Evolutionary conservation across 441 rosid genomes (phyloP), one percentile per base, ranked within the genome.

Genomic region (Pelargonium fulgidum): DNA sequence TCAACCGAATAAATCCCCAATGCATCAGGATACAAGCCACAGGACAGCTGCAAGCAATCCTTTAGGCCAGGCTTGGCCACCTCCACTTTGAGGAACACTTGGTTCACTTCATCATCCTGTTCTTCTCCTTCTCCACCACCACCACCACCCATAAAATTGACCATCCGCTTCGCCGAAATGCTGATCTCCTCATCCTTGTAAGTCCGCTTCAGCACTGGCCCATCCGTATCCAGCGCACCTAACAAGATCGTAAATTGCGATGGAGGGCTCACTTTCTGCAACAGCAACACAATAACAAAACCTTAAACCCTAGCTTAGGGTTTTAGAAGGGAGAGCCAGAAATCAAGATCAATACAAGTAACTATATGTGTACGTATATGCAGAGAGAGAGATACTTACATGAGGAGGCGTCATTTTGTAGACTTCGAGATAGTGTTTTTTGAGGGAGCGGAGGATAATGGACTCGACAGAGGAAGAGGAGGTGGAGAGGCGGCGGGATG

Each of bases 371-470:
- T 24, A 24, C 26, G 26, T 24, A 24, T 24, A 24, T 24, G 26
- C 26, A 2, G 26, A 24, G 26, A 24, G 26, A 24, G 26, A 24
- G 26, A 24, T 24, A 24, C 74, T 72, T 80, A 93, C 98, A 9
- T 96, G 98, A 69, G 98, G 98, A 81, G 96, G 96, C 29, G 84
- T 87, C 98, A 89, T 89, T 74, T 84, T 89, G 76, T 94, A 83
- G 73, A 86, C 85, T 80, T 93, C 92, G 1, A 81, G 78, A 79
- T 85, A 89, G 84, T 93, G 97, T 13, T 93, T 96, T 80, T 83
- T 91, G 72, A 93, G 96, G 66, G 97, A 89, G 68, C 97, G 97
- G 54, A 91, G 93, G 71, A 93, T 72, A 75, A 91, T 79, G 50
- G 92, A 87, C 73, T 87, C 82, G 4, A 93, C 88, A 66, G 86